Evolutionary conservation across 2,329 filamentous ascomycete species (phyloP).

Genomic region (Hypoxylon sp.): DNA sequence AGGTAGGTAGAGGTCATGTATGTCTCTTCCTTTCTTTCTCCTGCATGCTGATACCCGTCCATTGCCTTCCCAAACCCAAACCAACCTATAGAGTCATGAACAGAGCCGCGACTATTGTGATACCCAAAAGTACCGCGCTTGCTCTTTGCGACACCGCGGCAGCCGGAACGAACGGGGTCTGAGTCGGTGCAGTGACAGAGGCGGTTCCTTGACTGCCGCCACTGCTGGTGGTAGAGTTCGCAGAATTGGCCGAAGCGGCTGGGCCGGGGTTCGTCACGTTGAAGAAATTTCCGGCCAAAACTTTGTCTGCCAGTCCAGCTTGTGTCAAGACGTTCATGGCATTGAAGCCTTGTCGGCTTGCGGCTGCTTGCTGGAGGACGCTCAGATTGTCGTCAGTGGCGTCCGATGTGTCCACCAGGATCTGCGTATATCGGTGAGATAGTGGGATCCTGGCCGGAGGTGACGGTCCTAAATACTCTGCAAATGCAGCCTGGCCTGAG

Average conservation of each 20-base stretch:
- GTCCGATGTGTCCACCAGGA: conserved; percentile 53
- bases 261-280: conserved; percentile 54
- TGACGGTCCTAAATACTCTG: conserved; percentile 49
- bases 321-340: conserved; percentile 46
- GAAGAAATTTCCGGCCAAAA: conserved; percentile 56
- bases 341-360: conserved; percentile 49
- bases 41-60: conserved; percentile 13
- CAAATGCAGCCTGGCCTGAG: conserved; percentile 44
- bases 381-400: conserved; percentile 45
- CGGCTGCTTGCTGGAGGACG: conserved; percentile 49
- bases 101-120: conserved; percentile 46
- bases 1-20: conserved; percentile 9
- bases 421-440: conserved; percentile 53
- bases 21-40: conserved; percentile 13
- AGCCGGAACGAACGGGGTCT: conserved; percentile 39
- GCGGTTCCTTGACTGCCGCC: conserved; percentile 35
- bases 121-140: conserved; percentile 45
- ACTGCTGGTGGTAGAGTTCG: conserved; percentile 21
- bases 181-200: conserved; percentile 37
- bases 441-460: conserved; percentile 52
- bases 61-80: conserved; percentile 19
- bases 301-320: conserved; percentile 52
- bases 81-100: conserved; percentile 46
- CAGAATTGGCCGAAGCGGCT: conserved; percentile 28
- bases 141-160: conserved; percentile 44